These are phyloP conservation scores for Raddia guianensis DNA, from an alignment of 176 grass and related monocot genomes.

Conservation along the genomic window DNA sequence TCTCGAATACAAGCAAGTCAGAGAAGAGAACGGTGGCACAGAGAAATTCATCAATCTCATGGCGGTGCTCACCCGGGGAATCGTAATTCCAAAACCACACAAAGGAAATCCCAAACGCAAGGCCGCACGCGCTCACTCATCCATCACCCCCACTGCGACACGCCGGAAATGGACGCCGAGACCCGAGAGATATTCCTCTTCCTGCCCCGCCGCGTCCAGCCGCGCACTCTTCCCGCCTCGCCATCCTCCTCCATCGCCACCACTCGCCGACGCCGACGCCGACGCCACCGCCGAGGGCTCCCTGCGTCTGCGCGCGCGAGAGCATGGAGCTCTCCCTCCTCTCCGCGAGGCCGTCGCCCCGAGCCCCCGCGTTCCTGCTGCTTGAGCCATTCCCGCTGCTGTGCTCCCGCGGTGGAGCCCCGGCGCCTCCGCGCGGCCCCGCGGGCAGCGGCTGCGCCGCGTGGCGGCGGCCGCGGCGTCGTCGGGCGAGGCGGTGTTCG, in stretches of 20 bases:
- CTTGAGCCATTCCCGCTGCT: background rate
- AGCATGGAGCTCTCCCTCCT: constrained; percentile 36
- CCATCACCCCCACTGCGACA: background rate
- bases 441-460: constrained; percentile 16
- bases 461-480: background rate
- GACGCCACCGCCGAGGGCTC: background rate
- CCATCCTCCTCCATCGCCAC: background rate
- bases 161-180: background rate
- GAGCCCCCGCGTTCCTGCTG: background rate
- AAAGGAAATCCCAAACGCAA: background rate
- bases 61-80: background rate
- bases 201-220: background rate
- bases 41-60: too few species aligned
- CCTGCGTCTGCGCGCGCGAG: background rate
- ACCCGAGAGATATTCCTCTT: background rate
- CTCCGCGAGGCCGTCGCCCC: constrained; percentile 24
- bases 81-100: background rate
- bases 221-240: background rate
- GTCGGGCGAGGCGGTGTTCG: constrained; percentile 44
- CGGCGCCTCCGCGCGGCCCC: constrained; percentile 23
- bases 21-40: too few species aligned
- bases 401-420: background rate
- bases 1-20: too few species aligned
- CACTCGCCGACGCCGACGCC: too few species aligned
- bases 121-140: background rate